phyloP scores from a whole-genome alignment of 208 protist species.

The Acanthamoeba triangularis region DNA sequence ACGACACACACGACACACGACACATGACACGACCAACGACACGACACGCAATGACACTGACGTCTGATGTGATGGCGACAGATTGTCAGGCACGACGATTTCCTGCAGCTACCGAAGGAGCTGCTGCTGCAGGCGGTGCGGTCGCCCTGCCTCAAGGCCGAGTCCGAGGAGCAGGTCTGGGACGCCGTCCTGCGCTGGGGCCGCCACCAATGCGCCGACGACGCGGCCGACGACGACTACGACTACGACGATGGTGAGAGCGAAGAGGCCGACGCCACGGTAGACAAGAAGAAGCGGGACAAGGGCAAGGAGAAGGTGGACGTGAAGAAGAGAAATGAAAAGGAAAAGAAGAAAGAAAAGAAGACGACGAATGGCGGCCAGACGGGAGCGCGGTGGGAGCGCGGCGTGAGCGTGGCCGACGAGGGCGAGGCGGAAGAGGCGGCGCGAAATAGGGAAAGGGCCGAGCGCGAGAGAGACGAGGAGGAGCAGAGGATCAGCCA shows the following conservation, averaged over 20 bases:
- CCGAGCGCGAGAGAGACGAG: background rate
- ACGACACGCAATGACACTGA: too few relatives aligned
- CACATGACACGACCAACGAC: too few relatives aligned
- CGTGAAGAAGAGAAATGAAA: background rate
- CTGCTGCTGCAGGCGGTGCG: background rate
- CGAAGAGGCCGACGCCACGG: background rate
- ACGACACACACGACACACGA: too few relatives aligned
- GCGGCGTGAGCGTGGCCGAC: too few relatives aligned
- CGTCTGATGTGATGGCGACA: background rate
- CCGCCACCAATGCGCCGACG: background rate
- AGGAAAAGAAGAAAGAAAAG: background rate
- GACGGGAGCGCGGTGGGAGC: too few relatives aligned
- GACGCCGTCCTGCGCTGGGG: constrained; percentile 3
- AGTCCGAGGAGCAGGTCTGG: background rate
- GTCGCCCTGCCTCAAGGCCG: constrained; percentile 3
- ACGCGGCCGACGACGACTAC: background rate
- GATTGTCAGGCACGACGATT: background rate
- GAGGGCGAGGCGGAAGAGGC: too few relatives aligned
- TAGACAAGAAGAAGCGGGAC: background rate
- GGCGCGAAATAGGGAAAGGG: background rate
- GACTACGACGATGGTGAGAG: too few relatives aligned
- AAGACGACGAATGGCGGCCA: background rate
- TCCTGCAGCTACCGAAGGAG: background rate
- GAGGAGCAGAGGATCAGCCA: background rate
- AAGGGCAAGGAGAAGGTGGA: background rate